These are phyloP conservation scores for Verticillium longisporum DNA, from an alignment of 2,329 filamentous ascomycete genomes.

Conservation along the genomic window DNA sequence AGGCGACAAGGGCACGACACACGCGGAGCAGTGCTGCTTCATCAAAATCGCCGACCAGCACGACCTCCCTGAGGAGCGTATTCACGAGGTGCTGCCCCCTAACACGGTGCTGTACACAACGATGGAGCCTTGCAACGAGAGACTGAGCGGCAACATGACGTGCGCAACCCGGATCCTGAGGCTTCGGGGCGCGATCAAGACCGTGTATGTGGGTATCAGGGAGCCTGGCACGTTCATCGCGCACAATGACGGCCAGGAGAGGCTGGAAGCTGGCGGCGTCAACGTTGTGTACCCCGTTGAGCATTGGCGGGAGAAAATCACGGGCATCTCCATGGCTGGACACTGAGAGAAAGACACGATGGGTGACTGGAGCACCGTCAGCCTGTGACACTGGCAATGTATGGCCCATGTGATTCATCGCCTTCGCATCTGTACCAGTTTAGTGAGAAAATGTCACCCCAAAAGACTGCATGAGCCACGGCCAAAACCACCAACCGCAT, in stretches of 20 bases:
- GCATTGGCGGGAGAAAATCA: conserved; percentile 40
- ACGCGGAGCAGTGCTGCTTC: conserved; percentile 36
- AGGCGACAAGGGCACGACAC: conserved; percentile 29
- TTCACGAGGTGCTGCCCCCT: conserved; percentile 26
- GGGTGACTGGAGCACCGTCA: no score
- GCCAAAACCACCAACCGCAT: no score
- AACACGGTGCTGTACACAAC: conserved; percentile 36
- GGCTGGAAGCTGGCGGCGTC: conserved; percentile 16
- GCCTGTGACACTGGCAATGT: no score
- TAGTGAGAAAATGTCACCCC: background rate
- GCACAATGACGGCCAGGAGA: conserved; percentile 20
- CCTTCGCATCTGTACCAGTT: no score
- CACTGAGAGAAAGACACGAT: no score
- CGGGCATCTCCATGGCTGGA: conserved; percentile 55
- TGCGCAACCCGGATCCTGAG: conserved; percentile 27
- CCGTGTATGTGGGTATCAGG: conserved; percentile 29
- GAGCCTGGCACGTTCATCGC: conserved; percentile 29
- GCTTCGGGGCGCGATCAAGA: conserved; percentile 22
- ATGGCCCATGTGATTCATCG: no score
- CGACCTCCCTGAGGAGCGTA: conserved; percentile 24
- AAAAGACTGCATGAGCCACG: no score
- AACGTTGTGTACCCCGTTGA: conserved; percentile 33
- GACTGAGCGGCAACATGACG: conserved; percentile 29
- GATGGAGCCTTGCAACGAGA: conserved; percentile 37
- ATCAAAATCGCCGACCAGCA: conserved; percentile 33